These are phyloP conservation scores for Bretschneidera sinensis DNA, from an alignment of 345 rosid genomes.

Conservation along the genomic window DNA sequence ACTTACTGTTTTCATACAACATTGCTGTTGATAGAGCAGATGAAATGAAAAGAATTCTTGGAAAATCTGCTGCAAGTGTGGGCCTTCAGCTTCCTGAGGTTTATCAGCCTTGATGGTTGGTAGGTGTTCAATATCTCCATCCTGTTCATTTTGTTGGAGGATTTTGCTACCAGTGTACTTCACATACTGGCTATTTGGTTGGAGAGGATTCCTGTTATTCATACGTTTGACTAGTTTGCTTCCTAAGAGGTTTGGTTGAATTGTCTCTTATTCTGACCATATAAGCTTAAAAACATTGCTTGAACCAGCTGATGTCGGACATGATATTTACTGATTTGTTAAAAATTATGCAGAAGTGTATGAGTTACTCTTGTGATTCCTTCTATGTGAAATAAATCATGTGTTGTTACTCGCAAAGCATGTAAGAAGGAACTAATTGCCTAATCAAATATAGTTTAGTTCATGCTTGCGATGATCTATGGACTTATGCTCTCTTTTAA, in stretches of 20 bases:
- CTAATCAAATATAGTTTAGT: no score
- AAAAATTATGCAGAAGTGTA: no score
- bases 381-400: background rate
- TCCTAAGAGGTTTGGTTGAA: background rate
- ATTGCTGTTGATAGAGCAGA: slow-evolving; percentile 81
- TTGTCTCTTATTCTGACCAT: background rate
- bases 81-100: slow-evolving; percentile 87
- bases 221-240: background rate
- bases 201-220: background rate
- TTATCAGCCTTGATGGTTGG: slow-evolving; percentile 49
- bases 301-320: no score
- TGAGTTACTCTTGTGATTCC: background rate
- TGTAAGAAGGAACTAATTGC: no score
- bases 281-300: background rate
- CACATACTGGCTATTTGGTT: background rate
- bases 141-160: background rate
- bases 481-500: background rate
- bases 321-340: no score
- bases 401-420: no score
- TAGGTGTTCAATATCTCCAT: slow-evolving; percentile 1
- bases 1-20: slow-evolving; percentile 79
- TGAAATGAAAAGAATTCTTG: slow-evolving; percentile 65
- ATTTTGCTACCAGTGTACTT: background rate
- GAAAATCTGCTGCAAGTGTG: slow-evolving; percentile 90
- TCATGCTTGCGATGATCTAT: no score